Evolutionary conservation across 768 basidiomycete species (phyloP).

Genomic region (Daedaleopsis sinensis): DNA sequence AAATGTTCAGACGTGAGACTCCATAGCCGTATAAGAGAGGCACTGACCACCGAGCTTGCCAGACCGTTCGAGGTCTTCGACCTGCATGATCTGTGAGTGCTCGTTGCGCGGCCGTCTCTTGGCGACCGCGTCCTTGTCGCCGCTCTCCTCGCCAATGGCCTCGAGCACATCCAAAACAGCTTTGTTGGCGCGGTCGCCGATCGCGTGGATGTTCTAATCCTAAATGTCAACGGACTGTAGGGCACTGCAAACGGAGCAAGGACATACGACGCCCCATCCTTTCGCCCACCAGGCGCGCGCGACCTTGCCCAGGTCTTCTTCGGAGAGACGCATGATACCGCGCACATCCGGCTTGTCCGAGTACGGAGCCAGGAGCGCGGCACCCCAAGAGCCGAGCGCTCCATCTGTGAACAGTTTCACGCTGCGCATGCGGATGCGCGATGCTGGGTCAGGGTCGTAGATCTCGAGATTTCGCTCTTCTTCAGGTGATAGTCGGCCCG

Average conservation of each 20-base stretch:
- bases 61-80: conserved; percentile 67
- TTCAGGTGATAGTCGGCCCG: conserved; percentile 38
- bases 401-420: conserved; percentile 83
- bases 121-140: conserved; percentile 34
- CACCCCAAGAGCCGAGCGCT: conserved; percentile 91
- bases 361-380: conserved; percentile 86
- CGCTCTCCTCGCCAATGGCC: conserved; percentile 36
- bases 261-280: conserved; percentile 82
- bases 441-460: conserved; percentile 39
- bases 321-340: conserved; percentile 68
- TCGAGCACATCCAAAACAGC: conserved; percentile 86
- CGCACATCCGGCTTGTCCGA: conserved; percentile 71
- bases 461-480: conserved; percentile 17
- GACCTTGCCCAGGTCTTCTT: conserved; percentile 53
- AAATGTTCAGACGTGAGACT: not conserved
- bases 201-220: conserved; percentile 84
- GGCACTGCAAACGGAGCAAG: not conserved
- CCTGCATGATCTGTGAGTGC: conserved; percentile 88
- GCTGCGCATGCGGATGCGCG: conserved; percentile 44
- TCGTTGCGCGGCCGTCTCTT: conserved; percentile 81
- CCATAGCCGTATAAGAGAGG: not conserved
- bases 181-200: conserved; percentile 87
- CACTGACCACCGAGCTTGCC: conserved; percentile 71
- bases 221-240: not conserved
- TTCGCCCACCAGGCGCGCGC: conserved; percentile 69